These are phyloP conservation scores for Mortierella sp. DNA, from an alignment of 371 early-diverging fungal species.

Conservation along the genomic window DNA sequence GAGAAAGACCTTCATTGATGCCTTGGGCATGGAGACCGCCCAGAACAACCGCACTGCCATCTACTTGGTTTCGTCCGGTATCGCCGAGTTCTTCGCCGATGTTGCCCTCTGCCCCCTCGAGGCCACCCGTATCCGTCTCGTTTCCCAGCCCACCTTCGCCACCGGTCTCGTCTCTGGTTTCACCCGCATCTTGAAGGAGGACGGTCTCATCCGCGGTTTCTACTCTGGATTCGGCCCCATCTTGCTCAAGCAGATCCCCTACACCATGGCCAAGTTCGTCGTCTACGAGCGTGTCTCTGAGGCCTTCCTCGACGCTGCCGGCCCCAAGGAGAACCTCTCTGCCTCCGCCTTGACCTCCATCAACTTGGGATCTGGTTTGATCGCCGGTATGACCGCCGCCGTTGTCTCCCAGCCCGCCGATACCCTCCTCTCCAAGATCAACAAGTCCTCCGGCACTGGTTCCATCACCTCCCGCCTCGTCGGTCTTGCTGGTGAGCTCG, in stretches of 20 bases:
- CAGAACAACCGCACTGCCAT: conserved; percentile 86
- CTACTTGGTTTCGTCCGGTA: conserved; percentile 86
- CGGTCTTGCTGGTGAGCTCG: conserved; percentile 71
- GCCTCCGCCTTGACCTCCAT: conserved; percentile 76
- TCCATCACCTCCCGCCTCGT: conserved; percentile 72
- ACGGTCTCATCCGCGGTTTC: conserved; percentile 79
- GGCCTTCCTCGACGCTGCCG: conserved; percentile 62
- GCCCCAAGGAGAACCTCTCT: conserved; percentile 74
- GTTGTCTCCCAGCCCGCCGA: conserved; percentile 98
- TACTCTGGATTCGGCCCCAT: conserved; percentile 86
- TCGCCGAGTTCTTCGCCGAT: conserved; percentile 95
- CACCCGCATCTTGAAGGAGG: conserved; percentile 73
- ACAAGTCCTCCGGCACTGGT: conserved; percentile 72
- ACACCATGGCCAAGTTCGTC: conserved; percentile 97
- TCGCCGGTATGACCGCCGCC: conserved; percentile 94
- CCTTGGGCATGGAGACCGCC: conserved; percentile 83
- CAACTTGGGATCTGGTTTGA: conserved; percentile 92
- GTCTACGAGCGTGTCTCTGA: conserved; percentile 84
- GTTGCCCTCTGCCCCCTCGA: conserved; percentile 87
- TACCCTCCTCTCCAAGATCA: conserved; percentile 94
- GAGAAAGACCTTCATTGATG: conserved; percentile 84
- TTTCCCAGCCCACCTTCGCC: conserved; percentile 82
- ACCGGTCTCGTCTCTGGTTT: conserved; percentile 75
- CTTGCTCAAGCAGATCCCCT: conserved; percentile 84
- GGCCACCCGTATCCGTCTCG: conserved; percentile 85